These are phyloP conservation scores for Calocybe indica DNA, from an alignment of 768 basidiomycete species.

Conservation along the genomic window DNA sequence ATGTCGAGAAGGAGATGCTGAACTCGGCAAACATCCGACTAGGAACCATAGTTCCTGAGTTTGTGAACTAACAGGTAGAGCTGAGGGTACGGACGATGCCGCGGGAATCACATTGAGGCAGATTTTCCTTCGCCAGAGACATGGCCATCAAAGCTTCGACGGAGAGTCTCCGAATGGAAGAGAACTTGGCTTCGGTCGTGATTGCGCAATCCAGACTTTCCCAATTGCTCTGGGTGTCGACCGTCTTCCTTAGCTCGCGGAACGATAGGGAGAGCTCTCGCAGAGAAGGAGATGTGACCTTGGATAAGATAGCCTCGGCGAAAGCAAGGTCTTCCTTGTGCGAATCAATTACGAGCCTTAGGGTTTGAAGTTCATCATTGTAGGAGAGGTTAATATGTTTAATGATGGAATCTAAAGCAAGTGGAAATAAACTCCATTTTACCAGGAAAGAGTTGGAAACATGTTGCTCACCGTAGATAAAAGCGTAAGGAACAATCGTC, in stretches of 20 bases:
- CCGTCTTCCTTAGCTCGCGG: constrained; percentile 5
- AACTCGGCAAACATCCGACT: too few species aligned
- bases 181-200: constrained; percentile 2
- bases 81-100: constrained; percentile 3
- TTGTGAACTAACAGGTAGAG: too few species aligned
- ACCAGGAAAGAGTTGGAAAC: too few species aligned
- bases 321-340: constrained; percentile 5
- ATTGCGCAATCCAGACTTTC: constrained; percentile 5
- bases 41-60: too few species aligned
- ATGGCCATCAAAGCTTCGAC: constrained; percentile 6
- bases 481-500: constrained; percentile 3
- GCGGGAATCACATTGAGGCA: constrained; percentile 7
- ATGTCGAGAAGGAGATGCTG: background rate
- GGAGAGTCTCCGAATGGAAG: constrained; percentile 2
- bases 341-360: constrained; percentile 9
- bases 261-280: constrained; percentile 8
- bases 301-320: constrained; percentile 5
- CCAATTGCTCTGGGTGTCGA: constrained; percentile 5
- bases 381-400: constrained; percentile 7
- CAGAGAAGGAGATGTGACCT: constrained; percentile 5
- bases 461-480: constrained; percentile 5
- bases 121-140: constrained; percentile 4
- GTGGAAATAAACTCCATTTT: background rate
- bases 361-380: constrained; percentile 6
- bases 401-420: constrained; percentile 4